Base-by-base conservation (phyloP, 31 red algal species). In the Porphyra umbilicalis region DNA sequence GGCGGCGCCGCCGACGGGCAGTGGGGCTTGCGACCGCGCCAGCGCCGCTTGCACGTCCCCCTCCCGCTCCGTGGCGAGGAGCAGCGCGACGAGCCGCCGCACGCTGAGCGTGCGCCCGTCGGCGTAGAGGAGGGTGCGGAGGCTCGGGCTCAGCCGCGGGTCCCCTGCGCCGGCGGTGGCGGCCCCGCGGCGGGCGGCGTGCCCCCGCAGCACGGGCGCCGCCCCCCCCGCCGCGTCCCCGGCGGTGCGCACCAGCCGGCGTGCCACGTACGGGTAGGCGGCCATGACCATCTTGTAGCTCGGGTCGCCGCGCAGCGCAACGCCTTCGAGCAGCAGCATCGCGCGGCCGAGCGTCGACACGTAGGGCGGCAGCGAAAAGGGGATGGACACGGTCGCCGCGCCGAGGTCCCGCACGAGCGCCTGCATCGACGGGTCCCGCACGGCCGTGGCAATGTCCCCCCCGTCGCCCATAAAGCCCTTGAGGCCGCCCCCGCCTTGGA, bases 341-440 rank as follows among this genome's bases (percentile, higher is more conserved):
- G 88, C 83, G 33, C 88, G 81, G 25, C 79, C 75, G 68, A 90
- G 81, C 78, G 87, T 42, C 9, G 83, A 77, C 74, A 86, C 88
- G 80, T 90, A 86, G 10, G 88, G 88, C 83, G 88, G 88, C 9
- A 90, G 88, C 30, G 36, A 46, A 76, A 90, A 90, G 10, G 88
- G 88, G 39, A 90, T 79, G 35, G 87, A 84, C 34, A 85, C 76
- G 34, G 88, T 87, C 33, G 79, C 84, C 44, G 76, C 83, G 11
- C 75, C 78, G 11, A 90, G 39, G 32, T 90, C 83, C 33, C 77
- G 74, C 35, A 84, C 74, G 35, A 90, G 88, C 38, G 77, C 75
- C 16, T 79, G 83, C 81, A 90, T 88, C 6, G 39, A 46, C 15
- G 57, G 42, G 36, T 82, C 35, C 9, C 32, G 35, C 35, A 84